Percentiles rank a stretch among this genome's conserved stretches.
Conservation (phyloP, 75 land plant species). For the Sequoiadendron giganteum region DNA sequence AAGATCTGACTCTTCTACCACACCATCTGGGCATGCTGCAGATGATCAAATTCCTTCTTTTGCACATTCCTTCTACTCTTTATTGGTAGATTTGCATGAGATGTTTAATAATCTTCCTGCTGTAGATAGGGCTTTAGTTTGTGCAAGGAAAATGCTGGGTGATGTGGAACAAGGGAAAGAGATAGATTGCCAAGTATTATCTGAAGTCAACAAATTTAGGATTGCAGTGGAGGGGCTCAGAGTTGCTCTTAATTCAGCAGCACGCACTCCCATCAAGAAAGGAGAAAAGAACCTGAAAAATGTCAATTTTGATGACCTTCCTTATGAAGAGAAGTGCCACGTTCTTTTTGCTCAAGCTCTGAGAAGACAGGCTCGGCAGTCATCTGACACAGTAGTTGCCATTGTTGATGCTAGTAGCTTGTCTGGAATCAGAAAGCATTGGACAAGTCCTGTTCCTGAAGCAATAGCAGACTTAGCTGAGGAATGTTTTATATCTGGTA, state of each 20-base stretch:
- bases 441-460: conserved; percentile 63
- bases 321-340: conserved; percentile 70
- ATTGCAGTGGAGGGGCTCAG: conserved; percentile 82
- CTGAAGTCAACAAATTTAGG: conserved; percentile 52
- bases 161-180: conserved; percentile 57
- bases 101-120: conserved; percentile 60
- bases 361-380: conserved; percentile 51
- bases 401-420: conserved; percentile 76
- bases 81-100: conserved; percentile 55
- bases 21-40: conserved; percentile 5
- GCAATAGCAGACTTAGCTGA: conserved; percentile 52
- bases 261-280: conserved; percentile 29
- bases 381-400: conserved; percentile 59
- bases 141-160: conserved; percentile 60
- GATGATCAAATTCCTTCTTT: conserved; percentile 54
- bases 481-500: conserved; percentile 35
- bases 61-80: conserved; percentile 63
- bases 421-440: conserved; percentile 69
- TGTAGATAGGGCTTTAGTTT: conserved; percentile 51
- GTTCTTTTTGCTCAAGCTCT: conserved; percentile 74
- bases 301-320: conserved; percentile 54
- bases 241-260: conserved; percentile 49
- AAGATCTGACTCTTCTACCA: conserved; percentile 1
- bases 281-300: conserved; percentile 2
- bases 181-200: conserved; percentile 51